phyloP scores from a whole-genome alignment of 192 early-diverging fungal species.

The Gorgonomyces haynaldii region DNA sequence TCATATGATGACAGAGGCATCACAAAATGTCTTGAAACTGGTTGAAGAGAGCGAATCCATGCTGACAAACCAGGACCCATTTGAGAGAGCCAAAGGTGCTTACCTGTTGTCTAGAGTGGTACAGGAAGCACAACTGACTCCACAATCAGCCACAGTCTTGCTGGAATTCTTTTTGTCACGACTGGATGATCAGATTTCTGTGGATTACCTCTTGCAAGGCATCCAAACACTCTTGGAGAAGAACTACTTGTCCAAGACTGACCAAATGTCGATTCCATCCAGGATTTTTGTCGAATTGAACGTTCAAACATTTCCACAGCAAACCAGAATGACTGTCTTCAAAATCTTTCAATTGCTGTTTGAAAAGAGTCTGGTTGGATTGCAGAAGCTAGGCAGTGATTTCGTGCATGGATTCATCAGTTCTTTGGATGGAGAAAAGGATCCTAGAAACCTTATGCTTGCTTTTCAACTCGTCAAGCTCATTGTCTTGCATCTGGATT shows the following conservation, averaged over 20 bases:
- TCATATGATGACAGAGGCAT: too few species aligned
- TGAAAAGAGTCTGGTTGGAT: slow-evolving; percentile 40
- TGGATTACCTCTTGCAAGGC: slow-evolving; percentile 25
- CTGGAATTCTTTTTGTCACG: slow-evolving; percentile 31
- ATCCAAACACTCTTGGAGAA: slow-evolving; percentile 31
- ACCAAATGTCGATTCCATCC: slow-evolving; percentile 9
- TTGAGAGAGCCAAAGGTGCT: slow-evolving; percentile 68
- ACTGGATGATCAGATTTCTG: slow-evolving; percentile 29
- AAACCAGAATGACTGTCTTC: slow-evolving; percentile 62
- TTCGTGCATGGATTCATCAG: slow-evolving; percentile 79
- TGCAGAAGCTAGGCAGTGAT: slow-evolving; percentile 51
- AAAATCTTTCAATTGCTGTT: slow-evolving; percentile 60
- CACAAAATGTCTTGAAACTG: too few species aligned
- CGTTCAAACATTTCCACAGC: slow-evolving; percentile 87
- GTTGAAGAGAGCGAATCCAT: slow-evolving; percentile 68
- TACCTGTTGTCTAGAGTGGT: not conserved
- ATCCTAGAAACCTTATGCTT: slow-evolving; percentile 86
- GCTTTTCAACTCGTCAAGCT: slow-evolving; percentile 66
- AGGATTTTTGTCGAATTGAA: slow-evolving; percentile 68
- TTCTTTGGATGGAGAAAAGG: slow-evolving; percentile 94
- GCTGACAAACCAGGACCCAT: slow-evolving; percentile 72
- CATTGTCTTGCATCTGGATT: slow-evolving; percentile 68
- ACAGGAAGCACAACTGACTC: not conserved
- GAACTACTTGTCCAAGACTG: slow-evolving; percentile 16
- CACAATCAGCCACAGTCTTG: slow-evolving; percentile 19